These are phyloP conservation scores for Amborella trichopoda DNA, from an alignment of 164 flowering plant genomes.

Conservation along the genomic window DNA sequence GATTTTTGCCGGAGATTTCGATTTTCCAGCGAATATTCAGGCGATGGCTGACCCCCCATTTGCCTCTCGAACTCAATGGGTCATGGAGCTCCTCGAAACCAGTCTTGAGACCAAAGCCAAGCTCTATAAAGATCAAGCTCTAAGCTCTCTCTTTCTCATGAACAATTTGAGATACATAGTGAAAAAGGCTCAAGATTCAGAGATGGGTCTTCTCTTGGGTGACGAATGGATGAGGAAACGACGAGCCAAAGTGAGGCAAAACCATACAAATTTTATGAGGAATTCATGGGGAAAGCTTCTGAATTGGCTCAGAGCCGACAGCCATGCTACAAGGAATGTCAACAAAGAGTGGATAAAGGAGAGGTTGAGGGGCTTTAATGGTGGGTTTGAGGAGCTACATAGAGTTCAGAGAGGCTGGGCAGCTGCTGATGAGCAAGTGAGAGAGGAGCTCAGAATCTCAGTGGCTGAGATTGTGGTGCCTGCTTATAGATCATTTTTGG, in stretches of 20 bases:
- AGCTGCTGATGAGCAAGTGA: conserved; percentile 58
- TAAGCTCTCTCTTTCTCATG: conserved; percentile 74
- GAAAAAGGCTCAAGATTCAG: conserved; percentile 68
- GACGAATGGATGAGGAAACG: conserved; percentile 91
- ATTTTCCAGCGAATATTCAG: no score
- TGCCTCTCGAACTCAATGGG: conserved; percentile 58
- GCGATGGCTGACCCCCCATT: neutral
- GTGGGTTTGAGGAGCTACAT: conserved; percentile 48
- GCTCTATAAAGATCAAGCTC: conserved; percentile 51
- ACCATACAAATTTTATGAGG: conserved; percentile 43
- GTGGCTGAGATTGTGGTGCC: conserved; percentile 34
- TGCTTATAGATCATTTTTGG: conserved; percentile 53
- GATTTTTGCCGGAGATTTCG: conserved; percentile 43
- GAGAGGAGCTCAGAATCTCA: conserved; percentile 45
- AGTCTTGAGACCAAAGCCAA: conserved; percentile 80
- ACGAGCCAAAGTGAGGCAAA: conserved; percentile 48
- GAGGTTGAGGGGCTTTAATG: conserved; percentile 55
- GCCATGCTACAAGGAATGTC: conserved; percentile 9
- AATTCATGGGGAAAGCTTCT: conserved; percentile 68
- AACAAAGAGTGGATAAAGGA: conserved; percentile 31
- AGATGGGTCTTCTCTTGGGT: conserved; percentile 58
- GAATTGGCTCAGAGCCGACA: conserved; percentile 42
- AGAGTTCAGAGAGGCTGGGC: conserved; percentile 57
- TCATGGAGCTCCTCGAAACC: conserved; percentile 87
- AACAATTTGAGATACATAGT: conserved; percentile 84